A percentile compares a stretch with the other conserved stretches of the same genome.
Evolutionary conservation across 345 rosid species (phyloP).

Genomic region (thale cress (Arabidopsis thaliana)): DNA sequence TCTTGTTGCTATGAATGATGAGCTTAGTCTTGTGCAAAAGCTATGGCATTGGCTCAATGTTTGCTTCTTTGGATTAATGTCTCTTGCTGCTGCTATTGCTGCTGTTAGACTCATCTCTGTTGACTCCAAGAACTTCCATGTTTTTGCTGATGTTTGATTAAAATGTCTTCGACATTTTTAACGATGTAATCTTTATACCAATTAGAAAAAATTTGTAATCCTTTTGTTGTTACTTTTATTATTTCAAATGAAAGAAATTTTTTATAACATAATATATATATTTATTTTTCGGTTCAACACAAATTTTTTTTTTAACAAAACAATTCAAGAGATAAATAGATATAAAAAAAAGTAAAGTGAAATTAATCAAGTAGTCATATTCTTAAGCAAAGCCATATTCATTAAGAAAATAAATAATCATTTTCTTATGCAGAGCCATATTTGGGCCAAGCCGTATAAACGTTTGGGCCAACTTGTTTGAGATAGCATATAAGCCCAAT

Average conservation of each 20-base stretch:
- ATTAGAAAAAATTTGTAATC: not conserved
- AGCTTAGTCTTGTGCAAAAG: conserved; percentile 54
- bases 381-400: no score
- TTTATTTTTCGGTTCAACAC: no score
- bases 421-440: not conserved
- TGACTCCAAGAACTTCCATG: conserved; percentile 78
- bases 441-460: not conserved
- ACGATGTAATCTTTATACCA: conserved; percentile 13
- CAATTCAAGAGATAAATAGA: no score
- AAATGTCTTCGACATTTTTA: not conserved
- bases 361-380: no score
- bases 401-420: not conserved
- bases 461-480: not conserved
- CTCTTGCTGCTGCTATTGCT: conserved; percentile 70
- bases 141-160: conserved; percentile 74
- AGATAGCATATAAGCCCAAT: conserved; percentile 11
- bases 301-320: no score
- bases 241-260: no score
- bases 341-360: no score
- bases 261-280: no score
- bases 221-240: no score
- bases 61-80: conserved; percentile 60
- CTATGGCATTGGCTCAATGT: conserved; percentile 94
- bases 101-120: conserved; percentile 77
- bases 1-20: conserved; percentile 58